Evolutionary conservation across 2,329 filamentous ascomycete species (phyloP).

Genomic region (Aspergillus amoenus): DNA sequence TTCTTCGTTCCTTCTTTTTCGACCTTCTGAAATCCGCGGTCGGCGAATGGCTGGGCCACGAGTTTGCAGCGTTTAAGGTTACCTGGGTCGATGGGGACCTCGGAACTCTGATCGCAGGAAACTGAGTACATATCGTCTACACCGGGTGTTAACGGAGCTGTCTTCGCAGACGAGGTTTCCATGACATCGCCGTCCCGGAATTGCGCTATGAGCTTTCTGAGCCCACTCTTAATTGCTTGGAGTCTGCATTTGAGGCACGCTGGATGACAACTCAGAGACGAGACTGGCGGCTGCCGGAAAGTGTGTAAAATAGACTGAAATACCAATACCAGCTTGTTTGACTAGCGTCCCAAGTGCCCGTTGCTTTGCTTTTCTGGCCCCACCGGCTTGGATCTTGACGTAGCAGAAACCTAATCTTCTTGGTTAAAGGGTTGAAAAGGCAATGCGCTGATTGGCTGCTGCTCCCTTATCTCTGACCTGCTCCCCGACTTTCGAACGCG

Average conservation of each 20-base stretch:
- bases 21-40: background rate
- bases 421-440: constrained; percentile 30
- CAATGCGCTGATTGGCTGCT: constrained; percentile 29
- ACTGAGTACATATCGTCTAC: background rate
- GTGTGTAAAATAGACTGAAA: constrained; percentile 2
- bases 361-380: constrained; percentile 17
- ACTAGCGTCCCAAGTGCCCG: constrained; percentile 12
- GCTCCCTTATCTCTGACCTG: constrained; percentile 30
- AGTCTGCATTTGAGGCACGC: background rate
- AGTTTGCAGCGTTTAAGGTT: constrained; percentile 6
- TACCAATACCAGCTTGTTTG: constrained; percentile 1
- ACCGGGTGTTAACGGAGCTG: constrained; percentile 11
- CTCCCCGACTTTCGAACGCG: constrained; percentile 3
- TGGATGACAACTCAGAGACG: background rate
- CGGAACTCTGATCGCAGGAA: background rate
- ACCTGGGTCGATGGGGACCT: constrained; percentile 4
- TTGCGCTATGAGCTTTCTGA: background rate
- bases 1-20: constrained; percentile 2
- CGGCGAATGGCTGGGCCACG: constrained; percentile 1
- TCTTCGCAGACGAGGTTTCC: background rate
- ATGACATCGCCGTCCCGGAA: background rate
- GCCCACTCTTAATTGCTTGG: background rate
- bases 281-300: background rate
- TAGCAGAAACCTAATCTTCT: constrained; percentile 37
- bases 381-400: constrained; percentile 35